Conservation (phyloP, 306 rosid species). For the Cercis canadensis region DNA sequence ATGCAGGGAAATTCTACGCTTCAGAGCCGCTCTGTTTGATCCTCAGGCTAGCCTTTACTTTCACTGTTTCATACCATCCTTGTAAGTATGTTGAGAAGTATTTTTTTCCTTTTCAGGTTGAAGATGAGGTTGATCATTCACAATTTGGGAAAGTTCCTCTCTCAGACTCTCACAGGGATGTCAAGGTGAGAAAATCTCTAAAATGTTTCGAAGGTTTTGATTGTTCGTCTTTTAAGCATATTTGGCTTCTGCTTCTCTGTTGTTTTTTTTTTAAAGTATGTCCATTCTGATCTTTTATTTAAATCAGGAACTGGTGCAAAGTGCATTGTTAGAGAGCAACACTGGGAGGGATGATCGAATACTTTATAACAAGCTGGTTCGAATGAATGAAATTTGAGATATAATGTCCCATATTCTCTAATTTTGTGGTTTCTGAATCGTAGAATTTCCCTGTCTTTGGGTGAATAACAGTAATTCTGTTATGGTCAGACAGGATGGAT, state of each 20-base stretch:
- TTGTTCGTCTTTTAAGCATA: too few species aligned
- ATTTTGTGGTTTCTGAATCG: too few species aligned
- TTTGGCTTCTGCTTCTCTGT: too few species aligned
- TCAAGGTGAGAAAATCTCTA: constrained; percentile 65
- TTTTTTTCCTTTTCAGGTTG: constrained; percentile 66
- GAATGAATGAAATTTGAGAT: constrained; percentile 66
- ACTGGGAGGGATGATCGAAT: constrained; percentile 92
- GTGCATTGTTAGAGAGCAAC: constrained; percentile 91
- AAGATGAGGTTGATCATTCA: constrained; percentile 87
- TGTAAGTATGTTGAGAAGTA: constrained; percentile 21
- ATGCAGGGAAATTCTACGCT: too few species aligned
- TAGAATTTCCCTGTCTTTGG: constrained; percentile 3
- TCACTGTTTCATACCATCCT: constrained; percentile 3
- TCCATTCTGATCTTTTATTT: too few species aligned
- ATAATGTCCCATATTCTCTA: constrained; percentile 7
- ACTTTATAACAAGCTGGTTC: constrained; percentile 86
- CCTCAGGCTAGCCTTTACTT: background rate
- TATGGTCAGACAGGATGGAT: constrained; percentile 4
- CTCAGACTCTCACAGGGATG: constrained; percentile 97
- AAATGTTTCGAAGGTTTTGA: background rate
- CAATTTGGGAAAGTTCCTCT: constrained; percentile 87
- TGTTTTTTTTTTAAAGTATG: too few species aligned
- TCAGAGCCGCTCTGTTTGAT: too few species aligned
- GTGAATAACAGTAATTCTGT: background rate
- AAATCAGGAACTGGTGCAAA: too few species aligned